Conservation (phyloP, 1,284 basidiomycete species). For the Boletus sp. region DNA sequence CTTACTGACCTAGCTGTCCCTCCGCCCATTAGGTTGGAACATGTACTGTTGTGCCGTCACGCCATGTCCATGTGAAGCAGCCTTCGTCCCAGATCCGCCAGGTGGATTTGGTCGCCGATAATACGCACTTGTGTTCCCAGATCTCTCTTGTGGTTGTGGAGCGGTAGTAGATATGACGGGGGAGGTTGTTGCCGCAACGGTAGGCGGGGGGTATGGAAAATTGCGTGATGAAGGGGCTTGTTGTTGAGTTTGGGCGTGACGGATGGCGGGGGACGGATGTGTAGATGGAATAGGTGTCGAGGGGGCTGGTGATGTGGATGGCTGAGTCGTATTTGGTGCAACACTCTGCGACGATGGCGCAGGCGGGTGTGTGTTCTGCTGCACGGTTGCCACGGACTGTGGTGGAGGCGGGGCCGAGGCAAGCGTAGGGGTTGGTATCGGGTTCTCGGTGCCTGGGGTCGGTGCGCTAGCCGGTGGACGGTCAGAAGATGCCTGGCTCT, state of each 20-base stretch:
- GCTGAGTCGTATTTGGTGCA: slow-evolving; percentile 27
- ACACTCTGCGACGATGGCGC: slow-evolving; percentile 26
- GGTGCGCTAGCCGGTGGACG: slow-evolving; percentile 34
- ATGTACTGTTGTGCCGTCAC: slow-evolving; percentile 48
- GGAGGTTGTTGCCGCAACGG: slow-evolving; percentile 45
- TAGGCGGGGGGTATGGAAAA: slow-evolving; percentile 53
- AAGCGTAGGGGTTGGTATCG: slow-evolving; percentile 24
- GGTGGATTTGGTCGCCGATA: slow-evolving; percentile 44
- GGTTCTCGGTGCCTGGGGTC: slow-evolving; percentile 31
- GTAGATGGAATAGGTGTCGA: slow-evolving; percentile 39
- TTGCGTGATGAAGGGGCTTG: slow-evolving; percentile 32
- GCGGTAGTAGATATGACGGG: slow-evolving; percentile 41
- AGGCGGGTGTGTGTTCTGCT: slow-evolving; percentile 33
- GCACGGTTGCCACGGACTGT: slow-evolving; percentile 27
- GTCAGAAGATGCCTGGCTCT: slow-evolving; percentile 39
- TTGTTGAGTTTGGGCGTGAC: slow-evolving; percentile 38
- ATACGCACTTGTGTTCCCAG: slow-evolving; percentile 31
- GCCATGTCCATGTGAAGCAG: slow-evolving; percentile 38
- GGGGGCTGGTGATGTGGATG: slow-evolving; percentile 36
- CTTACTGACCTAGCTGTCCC: slow-evolving; percentile 26
- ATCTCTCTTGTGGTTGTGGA: slow-evolving; percentile 36
- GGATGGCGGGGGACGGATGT: slow-evolving; percentile 38
- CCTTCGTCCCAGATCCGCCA: slow-evolving; percentile 35
- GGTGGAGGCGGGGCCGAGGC: slow-evolving; percentile 25
- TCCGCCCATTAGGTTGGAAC: slow-evolving; percentile 48